Base-by-base conservation (phyloP, 208 protist species). In the Leptomonas seymouri region DNA sequence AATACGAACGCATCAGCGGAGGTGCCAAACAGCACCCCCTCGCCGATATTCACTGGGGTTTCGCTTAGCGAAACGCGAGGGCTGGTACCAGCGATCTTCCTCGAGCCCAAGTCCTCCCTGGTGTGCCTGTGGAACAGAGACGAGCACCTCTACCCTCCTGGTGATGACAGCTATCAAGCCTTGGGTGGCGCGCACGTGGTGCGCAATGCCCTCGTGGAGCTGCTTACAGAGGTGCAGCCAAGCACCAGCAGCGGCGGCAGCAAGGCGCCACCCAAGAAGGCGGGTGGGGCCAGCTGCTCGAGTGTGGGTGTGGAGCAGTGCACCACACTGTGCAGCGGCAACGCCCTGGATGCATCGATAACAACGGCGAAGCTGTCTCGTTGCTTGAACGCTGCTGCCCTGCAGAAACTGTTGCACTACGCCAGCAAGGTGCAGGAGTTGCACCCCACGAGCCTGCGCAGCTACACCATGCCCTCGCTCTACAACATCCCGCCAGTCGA, bases 101-200 rank as follows among this genome's bases (percentile, higher is more conserved):
- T 90, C 28, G 83, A 90, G 34, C 76, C 85, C 27, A 93, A 91
- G 70, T 78, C 75, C 25, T 61, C 75, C 1, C 70, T 81, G 0
- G 51, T 71, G 4, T 74, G 88, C 51, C 63, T 73, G 16, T 95
- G 84, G 78, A 74, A 82, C 49, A 70, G 76, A 28, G 74, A 85
- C 41, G 90, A 93, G 45, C 58, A 91, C 41, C 80, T 76, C 27
- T 89, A 87, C 74, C 74, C 67, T 15, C 90, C 90, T 1, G 27
- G 15, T 4, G 81, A 57, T n/a, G 71, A 64, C 27, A 54, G 48
- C 21, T 86, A 80, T 65, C 66, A 72, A 23, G 55, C 90, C 14
- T 63, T 95, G 23, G 75, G 84, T 15, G 87, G 75, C 25, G 30
- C 66, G 4, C 34, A 58, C 23, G 73, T 74, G 15, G 42, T 87